These are phyloP conservation scores for Cladosporium velox DNA, from an alignment of 2,329 filamentous ascomycete species.

Conservation along the genomic window DNA sequence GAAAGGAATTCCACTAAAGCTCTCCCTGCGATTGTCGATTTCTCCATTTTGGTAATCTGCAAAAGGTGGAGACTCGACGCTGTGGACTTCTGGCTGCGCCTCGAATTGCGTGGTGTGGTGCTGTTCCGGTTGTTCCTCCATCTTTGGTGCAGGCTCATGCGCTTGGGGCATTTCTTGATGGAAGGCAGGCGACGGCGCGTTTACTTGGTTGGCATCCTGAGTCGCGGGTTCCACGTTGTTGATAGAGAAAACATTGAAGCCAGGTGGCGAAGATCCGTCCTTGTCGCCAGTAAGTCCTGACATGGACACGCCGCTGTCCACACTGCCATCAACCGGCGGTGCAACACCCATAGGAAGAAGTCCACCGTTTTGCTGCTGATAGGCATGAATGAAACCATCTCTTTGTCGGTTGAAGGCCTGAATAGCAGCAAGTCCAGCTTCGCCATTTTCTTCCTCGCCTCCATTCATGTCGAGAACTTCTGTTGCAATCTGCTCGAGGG, in stretches of 20 bases:
- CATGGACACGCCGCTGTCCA: conserved; percentile 35
- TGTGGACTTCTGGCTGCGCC: conserved; percentile 19
- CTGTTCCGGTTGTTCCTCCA: not conserved
- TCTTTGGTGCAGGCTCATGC: not conserved
- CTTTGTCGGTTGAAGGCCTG: conserved; percentile 21
- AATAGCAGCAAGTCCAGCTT: conserved; percentile 22
- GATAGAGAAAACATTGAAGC: conserved; percentile 10
- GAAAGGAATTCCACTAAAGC: conserved; percentile 26
- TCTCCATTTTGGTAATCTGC: conserved; percentile 5
- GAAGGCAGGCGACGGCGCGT: conserved; percentile 3
- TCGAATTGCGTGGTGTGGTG: not conserved
- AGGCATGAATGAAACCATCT: conserved; percentile 24
- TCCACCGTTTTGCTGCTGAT: conserved; percentile 25
- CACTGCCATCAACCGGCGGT: conserved; percentile 30
- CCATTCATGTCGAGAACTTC: conserved; percentile 41
- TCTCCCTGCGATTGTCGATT: conserved; percentile 7
- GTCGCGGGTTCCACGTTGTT: conserved; percentile 1
- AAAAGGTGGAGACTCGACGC: conserved; percentile 20
- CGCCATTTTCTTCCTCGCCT: conserved; percentile 23
- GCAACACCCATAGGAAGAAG: conserved; percentile 21
- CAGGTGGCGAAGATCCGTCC: conserved; percentile 18
- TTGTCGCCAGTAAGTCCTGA: conserved; percentile 27
- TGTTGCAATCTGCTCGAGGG: conserved; percentile 40
- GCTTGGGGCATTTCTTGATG: conserved; percentile 13
- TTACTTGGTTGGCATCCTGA: conserved; percentile 7